Conservation (phyloP, 169 alveolate species). For the Plasmodium inui region DNA sequence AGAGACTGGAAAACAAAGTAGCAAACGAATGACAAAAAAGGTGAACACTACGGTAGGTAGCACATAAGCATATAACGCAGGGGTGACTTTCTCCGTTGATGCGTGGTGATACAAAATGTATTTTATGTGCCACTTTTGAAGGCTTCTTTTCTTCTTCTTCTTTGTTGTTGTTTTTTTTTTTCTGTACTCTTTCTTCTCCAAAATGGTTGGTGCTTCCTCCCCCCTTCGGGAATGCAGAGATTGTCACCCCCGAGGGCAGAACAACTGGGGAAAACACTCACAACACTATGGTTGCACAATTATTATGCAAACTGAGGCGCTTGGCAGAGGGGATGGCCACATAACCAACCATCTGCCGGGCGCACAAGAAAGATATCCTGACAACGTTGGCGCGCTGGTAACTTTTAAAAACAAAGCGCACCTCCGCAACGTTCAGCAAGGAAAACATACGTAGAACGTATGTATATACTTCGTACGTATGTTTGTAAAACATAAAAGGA, state of each 20-base stretch:
- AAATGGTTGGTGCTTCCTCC: neutral
- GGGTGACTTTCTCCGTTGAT: neutral
- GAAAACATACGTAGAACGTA: neutral
- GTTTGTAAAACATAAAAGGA: neutral
- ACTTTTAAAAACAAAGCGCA: neutral
- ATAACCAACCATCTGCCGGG: neutral
- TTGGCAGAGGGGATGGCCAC: neutral
- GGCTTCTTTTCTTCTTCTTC: neutral
- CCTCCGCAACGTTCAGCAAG: neutral
- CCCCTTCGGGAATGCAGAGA: neutral
- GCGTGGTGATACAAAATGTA: neutral
- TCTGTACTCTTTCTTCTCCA: neutral
- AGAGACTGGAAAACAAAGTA: neutral
- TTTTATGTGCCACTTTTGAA: neutral
- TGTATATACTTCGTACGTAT: neutral
- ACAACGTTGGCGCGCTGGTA: neutral
- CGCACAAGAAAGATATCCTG: neutral
- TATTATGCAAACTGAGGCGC: neutral
- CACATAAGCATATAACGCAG: neutral
- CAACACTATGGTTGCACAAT: neutral
- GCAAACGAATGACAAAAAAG: neutral
- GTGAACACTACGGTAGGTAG: neutral
- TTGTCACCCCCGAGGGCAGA: neutral
- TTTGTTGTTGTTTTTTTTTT: neutral
- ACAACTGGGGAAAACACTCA: neutral